Evolutionary conservation across 1,284 basidiomycete species (phyloP), one percentile per base, ranked within the genome.

Genomic region (Puccinia coronata): DNA sequence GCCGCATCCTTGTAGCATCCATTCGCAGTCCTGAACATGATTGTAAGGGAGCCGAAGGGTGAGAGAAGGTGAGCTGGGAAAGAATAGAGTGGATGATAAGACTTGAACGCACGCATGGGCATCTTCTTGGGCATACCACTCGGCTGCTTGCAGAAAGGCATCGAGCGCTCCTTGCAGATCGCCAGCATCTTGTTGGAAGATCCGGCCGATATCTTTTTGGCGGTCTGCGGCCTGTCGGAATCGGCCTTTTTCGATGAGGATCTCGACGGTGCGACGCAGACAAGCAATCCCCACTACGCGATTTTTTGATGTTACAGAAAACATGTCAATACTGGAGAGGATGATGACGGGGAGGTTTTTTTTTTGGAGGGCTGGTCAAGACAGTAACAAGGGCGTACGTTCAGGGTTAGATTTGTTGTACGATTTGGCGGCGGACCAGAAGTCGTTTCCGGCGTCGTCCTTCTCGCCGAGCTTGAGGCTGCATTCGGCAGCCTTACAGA

Each of bases 201-300:
- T 94, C 86, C 94, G 92, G 3, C 91, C 96, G 84, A 98, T 96
- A 83, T 96, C 95, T 87, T 98, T 98, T 89, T 98, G 94, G 84
- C 97, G 89, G 87, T 99, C 97, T 12, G 96, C 97, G 39, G 97
- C 97, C 86, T 99, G 97, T 80, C 97, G 89, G 89, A 99, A 99
- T 82, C 95, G 91, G 76, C 97, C 97, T 31, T 89, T 88, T 83
- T 93, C 88, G 23, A 94, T 93, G 53, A 98, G 90, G 85, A 94
- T 91, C 61, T 90, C 90, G 82, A 98, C 92, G 2, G 95, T 94
- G 83, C 94, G 91, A 14, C 91, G 90, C 67, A 99, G 88, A n/a
- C 96, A 93, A 83, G 93, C 91, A 63, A 98, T 90, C 49, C 96
- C 96, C 85, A 96, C 96, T 97, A 76, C 43, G 61, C 5, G 23